These are phyloP conservation scores for Phlyctochytrium bullatum DNA, from an alignment of 192 early-diverging fungal genomes.

Conservation along the genomic window DNA sequence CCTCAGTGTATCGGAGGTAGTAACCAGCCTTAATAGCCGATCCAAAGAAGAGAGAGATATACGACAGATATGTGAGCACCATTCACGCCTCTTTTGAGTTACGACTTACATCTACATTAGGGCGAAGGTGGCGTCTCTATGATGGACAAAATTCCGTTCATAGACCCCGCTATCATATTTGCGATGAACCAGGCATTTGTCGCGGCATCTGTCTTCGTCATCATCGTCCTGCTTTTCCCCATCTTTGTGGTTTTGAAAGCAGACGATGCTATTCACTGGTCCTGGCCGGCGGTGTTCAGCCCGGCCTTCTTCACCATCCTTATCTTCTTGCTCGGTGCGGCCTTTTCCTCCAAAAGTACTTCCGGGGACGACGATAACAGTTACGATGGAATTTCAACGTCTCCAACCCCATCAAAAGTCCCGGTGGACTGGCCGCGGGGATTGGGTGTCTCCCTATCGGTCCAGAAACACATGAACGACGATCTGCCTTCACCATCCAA, in stretches of 20 bases:
- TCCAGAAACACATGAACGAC: too few species aligned
- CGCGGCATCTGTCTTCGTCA: conserved; percentile 30
- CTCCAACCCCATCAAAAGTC: too few species aligned
- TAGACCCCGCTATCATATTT: conserved; percentile 43
- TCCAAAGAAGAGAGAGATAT: conserved; percentile 76
- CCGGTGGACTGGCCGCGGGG: too few species aligned
- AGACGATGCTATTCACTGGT: conserved; percentile 70
- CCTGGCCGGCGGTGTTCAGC: conserved; percentile 75
- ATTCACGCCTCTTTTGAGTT: too few species aligned
- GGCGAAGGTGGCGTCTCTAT: conserved; percentile 49
- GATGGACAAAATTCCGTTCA: conserved; percentile 43
- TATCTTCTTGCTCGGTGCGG: too few species aligned
- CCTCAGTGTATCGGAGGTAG: too few species aligned
- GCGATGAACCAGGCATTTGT: conserved; percentile 40
- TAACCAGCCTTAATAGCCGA: conserved; percentile 35
- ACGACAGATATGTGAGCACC: conserved; percentile 90
- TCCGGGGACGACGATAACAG: too few species aligned
- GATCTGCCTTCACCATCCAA: too few species aligned
- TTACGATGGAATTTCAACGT: too few species aligned
- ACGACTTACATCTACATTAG: neutral
- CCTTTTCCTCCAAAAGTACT: too few species aligned
- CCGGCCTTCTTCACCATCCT: conserved; percentile 82
- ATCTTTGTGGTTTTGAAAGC: conserved; percentile 71
- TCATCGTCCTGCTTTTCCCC: conserved; percentile 78
- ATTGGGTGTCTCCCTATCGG: too few species aligned